Evolutionary conservation across 345 rosid genomes (phyloP).

Genomic region (Hypericum perforatum): DNA sequence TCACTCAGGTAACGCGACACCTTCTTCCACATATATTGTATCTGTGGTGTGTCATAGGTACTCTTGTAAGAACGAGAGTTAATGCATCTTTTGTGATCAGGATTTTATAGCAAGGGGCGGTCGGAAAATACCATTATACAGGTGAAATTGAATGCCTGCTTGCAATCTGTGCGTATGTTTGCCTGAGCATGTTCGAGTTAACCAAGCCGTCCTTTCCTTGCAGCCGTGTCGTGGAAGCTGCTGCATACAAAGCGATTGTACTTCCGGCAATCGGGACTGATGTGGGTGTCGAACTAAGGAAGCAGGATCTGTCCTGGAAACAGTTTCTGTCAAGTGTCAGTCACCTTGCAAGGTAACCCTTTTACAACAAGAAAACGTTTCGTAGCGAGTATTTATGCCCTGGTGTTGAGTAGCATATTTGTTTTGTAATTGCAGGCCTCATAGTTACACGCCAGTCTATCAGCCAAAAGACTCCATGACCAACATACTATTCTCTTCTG

Average conservation of each 20-base stretch:
- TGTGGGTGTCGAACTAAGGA: conserved; percentile 42
- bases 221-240: conserved; percentile 84
- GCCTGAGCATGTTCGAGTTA: conserved; percentile 1
- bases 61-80: neutral
- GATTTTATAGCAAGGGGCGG: conserved; percentile 78
- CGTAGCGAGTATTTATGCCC: no score
- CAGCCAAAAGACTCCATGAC: conserved; percentile 45
- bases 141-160: conserved; percentile 29
- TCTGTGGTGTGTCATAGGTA: neutral
- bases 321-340: conserved; percentile 40
- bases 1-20: conserved; percentile 61
- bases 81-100: conserved; percentile 29
- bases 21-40: neutral
- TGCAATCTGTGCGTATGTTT: neutral
- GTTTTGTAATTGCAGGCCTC: conserved; percentile 27
- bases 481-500: conserved; percentile 85
- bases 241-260: conserved; percentile 56
- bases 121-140: conserved; percentile 65
- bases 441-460: conserved; percentile 39
- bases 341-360: conserved; percentile 39
- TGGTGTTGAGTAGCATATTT: no score
- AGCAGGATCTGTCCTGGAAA: conserved; percentile 61
- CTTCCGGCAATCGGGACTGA: conserved; percentile 48
- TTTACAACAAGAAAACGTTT: neutral
- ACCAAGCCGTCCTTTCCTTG: conserved; percentile 4